Percentiles rank a stretch among this genome's conserved stretches.
phyloP scores from a whole-genome alignment of 2,329 filamentous ascomycete species.

The Bipolaris gigantea region DNA sequence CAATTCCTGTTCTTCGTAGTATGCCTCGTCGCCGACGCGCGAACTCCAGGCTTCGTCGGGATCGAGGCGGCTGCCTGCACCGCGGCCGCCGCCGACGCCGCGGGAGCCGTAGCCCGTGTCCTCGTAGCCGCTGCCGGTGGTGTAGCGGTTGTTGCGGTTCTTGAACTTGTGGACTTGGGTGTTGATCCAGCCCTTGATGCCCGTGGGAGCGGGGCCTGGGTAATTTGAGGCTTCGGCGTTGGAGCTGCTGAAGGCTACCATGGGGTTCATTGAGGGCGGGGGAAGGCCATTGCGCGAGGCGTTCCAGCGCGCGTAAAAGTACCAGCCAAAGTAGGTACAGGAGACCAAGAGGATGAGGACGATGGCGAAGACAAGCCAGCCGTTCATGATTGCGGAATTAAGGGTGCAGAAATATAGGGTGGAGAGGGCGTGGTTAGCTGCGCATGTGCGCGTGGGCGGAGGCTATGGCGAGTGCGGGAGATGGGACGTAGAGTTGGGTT shows the following conservation, averaged over 20 bases:
- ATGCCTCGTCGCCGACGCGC: constrained; percentile 74
- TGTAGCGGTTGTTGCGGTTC: constrained; percentile 66
- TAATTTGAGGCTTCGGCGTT: constrained; percentile 46
- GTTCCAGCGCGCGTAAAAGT: constrained; percentile 71
- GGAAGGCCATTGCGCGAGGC: constrained; percentile 75
- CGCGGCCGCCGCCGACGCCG: constrained; percentile 37
- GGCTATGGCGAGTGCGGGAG: constrained; percentile 12
- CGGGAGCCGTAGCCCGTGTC: constrained; percentile 53
- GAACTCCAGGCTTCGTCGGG: constrained; percentile 87
- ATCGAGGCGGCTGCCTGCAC: constrained; percentile 65
- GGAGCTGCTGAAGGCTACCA: constrained; percentile 66
- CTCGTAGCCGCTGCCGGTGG: constrained; percentile 74
- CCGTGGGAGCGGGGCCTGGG: constrained; percentile 59
- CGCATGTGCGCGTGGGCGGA: constrained; percentile 16
- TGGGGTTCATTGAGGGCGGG: constrained; percentile 69
- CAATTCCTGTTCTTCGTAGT: constrained; percentile 78
- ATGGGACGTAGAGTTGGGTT: constrained; percentile 5
- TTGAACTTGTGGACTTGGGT: constrained; percentile 66
- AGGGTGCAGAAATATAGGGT: neutral
- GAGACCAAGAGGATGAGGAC: constrained; percentile 68
- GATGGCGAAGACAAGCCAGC: constrained; percentile 65
- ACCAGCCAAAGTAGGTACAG: constrained; percentile 66
- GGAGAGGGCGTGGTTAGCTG: constrained; percentile 4
- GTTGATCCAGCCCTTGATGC: constrained; percentile 73
- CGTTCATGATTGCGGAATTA: constrained; percentile 40